These are phyloP conservation scores for Metschnikowia kunwiensis DNA, from an alignment of 805 yeast species.

Conservation along the genomic window DNA sequence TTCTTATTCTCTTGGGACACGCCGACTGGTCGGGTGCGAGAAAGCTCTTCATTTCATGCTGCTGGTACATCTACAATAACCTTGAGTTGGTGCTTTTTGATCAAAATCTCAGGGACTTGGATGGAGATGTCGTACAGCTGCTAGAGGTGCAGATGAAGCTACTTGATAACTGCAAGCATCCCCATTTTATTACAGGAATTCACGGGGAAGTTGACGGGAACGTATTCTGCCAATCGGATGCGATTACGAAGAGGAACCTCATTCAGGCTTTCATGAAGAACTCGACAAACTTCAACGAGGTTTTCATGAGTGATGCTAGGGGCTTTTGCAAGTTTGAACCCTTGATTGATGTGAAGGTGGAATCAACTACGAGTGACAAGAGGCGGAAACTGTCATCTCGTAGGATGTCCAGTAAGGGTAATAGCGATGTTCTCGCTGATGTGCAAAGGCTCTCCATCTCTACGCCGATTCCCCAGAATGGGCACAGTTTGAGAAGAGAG, in stretches of 20 bases:
- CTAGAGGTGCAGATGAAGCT: slow-evolving; percentile 29
- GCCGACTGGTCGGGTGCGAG: slow-evolving; percentile 51
- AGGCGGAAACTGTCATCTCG: slow-evolving; percentile 23
- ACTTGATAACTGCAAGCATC: slow-evolving; percentile 28
- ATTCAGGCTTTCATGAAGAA: slow-evolving; percentile 22
- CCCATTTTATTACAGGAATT: slow-evolving; percentile 20
- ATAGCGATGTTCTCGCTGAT: slow-evolving; percentile 22
- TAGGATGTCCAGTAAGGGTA: slow-evolving; percentile 24
- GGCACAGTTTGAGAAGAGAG: too few relatives aligned
- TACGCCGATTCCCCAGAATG: not conserved
- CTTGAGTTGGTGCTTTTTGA: slow-evolving; percentile 60
- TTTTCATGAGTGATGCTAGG: slow-evolving; percentile 33
- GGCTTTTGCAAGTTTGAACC: slow-evolving; percentile 36
- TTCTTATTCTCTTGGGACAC: slow-evolving; percentile 51
- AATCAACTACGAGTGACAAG: slow-evolving; percentile 14
- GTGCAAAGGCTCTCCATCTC: slow-evolving; percentile 26
- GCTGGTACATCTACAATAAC: slow-evolving; percentile 67
- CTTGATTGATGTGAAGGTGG: slow-evolving; percentile 31
- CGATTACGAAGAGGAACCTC: too few relatives aligned
- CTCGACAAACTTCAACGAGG: slow-evolving; percentile 24
- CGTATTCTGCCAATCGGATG: not conserved
- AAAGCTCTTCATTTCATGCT: slow-evolving; percentile 56
- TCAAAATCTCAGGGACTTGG: slow-evolving; percentile 26
- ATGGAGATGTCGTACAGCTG: slow-evolving; percentile 23
- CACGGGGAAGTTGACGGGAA: slow-evolving; percentile 18